Evolutionary conservation across 768 basidiomycete genomes (phyloP), one percentile per base, ranked within the genome.

Genomic region (Leccinum boreale): DNA sequence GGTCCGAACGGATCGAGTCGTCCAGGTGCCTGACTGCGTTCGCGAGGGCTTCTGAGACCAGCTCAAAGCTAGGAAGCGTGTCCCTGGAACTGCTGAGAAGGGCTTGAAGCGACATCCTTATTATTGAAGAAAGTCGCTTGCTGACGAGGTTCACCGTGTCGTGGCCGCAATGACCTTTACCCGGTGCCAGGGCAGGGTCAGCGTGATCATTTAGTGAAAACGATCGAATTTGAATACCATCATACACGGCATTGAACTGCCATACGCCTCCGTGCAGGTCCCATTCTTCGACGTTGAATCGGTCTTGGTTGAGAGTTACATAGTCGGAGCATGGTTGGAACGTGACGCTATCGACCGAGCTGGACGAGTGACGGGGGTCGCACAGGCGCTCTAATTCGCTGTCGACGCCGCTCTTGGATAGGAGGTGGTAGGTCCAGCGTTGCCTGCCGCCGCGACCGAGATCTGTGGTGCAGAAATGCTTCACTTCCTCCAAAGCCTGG

Each of bases 361-460:
- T 65, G 36, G 55, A 59, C 7, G 77, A 75, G 55, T 28, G 28
- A 28, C 57, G 62, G 3, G 80, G 74, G 45, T 70, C 62, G 21
- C 78, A 75, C 39, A 78, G 53, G 31, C 71, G 74, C 29, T 59
- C 65, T 26, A 84, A 60, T 65, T 81, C 77, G 11, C 66, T 55
- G 21, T 77, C 69, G 24, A 84, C 60, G 5, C 58, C 66, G 11
- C 71, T 73, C 57, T 82, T 79, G 15, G 71, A 52, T 24, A 84
- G 74, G 26, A 77, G 64, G 17, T 77, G 79, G 65, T 83, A 85
- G 3, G 81, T 78, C 83, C 83, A 85, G 35, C 77, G 76, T 33
- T 78, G 77, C 53, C 70, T 73, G 31, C 81, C 82, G 8, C 79
- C 75, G 47, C 75, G 76, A 60, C 82, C 82, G 65, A 84, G 78